These are phyloP conservation scores for Tetrahymena elliotti DNA, from an alignment of 73 alveolate species.

Conservation along the genomic window DNA sequence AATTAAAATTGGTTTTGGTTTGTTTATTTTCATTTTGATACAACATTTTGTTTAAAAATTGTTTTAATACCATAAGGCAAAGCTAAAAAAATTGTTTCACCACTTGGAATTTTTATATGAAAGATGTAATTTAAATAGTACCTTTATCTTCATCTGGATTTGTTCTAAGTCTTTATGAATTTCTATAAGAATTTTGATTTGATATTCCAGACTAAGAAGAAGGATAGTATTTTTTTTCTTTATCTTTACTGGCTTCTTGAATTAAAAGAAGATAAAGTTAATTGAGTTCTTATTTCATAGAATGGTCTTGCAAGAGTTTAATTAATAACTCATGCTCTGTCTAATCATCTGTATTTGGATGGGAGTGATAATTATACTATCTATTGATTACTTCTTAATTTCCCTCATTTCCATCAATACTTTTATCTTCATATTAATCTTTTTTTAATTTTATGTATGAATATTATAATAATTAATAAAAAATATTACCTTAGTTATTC, in stretches of 20 bases:
- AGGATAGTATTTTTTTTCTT: neutral
- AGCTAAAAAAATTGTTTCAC: too few relatives aligned
- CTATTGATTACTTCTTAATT: neutral
- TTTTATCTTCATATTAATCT: neutral
- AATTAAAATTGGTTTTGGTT: too few relatives aligned
- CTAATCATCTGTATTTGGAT: neutral
- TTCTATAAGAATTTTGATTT: neutral
- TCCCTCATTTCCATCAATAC: neutral
- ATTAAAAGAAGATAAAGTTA: neutral
- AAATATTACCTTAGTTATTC: neutral
- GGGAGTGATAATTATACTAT: neutral
- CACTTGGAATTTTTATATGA: too few relatives aligned
- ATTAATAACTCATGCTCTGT: neutral
- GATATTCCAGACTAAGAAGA: neutral
- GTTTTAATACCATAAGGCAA: too few relatives aligned
- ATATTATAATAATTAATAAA: neutral
- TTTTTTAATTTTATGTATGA: neutral
- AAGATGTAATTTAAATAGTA: neutral
- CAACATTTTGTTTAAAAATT: too few relatives aligned
- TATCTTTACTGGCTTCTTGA: neutral
- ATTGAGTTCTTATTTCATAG: neutral
- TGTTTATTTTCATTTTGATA: too few relatives aligned
- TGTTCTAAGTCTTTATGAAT: neutral
- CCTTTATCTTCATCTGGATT: neutral
- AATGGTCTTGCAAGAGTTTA: neutral